Base-by-base conservation (phyloP, 768 basidiomycete genomes). In the Clavaria fumosa region DNA sequence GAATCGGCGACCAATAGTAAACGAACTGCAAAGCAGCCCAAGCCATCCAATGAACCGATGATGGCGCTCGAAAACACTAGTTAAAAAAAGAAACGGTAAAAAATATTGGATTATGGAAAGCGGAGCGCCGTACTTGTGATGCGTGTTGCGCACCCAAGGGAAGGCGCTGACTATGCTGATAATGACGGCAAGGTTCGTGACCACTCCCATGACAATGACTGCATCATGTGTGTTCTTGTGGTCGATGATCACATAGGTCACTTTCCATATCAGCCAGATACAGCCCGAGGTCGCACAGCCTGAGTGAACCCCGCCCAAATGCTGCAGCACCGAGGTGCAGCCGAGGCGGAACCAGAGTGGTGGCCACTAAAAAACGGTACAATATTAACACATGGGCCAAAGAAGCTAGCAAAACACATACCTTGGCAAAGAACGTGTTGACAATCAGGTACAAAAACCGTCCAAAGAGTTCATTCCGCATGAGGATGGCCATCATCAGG, bases 401-500 rank as follows among this genome's bases (percentile, higher is more conserved):
- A n/a, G n/a, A n/a, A n/a, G n/a, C n/a, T n/a, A n/a, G n/a, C n/a
- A n/a, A n/a, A n/a, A n/a, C n/a, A n/a, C n/a, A 28, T 46, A 76
- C 80, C 69, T 84, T 85, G n/a, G 79, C 78, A 44, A 88, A 84
- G 20, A 67, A 54, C 0, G 72, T 79, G 51, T 82, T 86, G 43
- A 81, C 70, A 15, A 75, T 47, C 32, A 75, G 54, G 51, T 85
- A 88, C 10, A 88, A 50, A 23, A 73, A 54, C n/a, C 84, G 76
- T 7, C 82, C 79, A 44, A 86, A 86, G 2, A 84, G 60, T 46
- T 88, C 84, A 47, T 88, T 88, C 14, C 84, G 67, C 64, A 82
- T 71, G 15, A 88, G 64, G 39, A 86, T 73, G 4, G 81, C 72
- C 18, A 70, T 57, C 45, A 75, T 69, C 34, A 88, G 54, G 46